Base-by-base conservation (phyloP, 2,329 filamentous ascomycete species). In the Aspergillus brunneoviolaceus region DNA sequence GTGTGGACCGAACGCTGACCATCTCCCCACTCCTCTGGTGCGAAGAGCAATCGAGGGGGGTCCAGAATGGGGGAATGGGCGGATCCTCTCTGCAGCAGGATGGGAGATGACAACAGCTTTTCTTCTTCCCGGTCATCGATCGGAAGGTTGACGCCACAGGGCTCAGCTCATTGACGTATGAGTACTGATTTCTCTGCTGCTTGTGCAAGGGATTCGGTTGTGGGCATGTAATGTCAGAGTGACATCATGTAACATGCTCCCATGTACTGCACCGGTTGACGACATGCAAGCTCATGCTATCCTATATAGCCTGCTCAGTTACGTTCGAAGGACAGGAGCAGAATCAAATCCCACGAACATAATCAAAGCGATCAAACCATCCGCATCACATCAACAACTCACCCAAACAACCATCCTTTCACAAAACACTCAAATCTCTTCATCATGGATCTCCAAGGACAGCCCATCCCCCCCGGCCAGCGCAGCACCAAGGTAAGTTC, bases 371-470 rank as follows among this genome's bases (percentile, higher is more conserved):
- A 54, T 29, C 31, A 57, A 51, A 29, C 27, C 27, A 29, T 10
- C 51, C 33, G 33, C 33, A 35, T 35, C 33, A 27, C 54, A 57
- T 12, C 31, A 12, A 10, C 27, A 16, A 51, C 58, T 23, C 45
- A 49, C 16, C 31, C 23, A 33, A 21, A 21, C 21, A 56, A 56
- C 11, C 2, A 14, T 10, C 16, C 3, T 19, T 35, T 27, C 31
- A 25, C 31, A n/a, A 49, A 50, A 12, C 48, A 57, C 23, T 57
- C 7, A 9, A 29, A 58, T 52, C 47, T 31, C n/a, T 60, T 58
- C 58, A 73, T 51, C 53, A 78, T 78, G 76, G 74, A 77, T 72
- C 68, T 77, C 49, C 76, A 77, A 71, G 76, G 76, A 63, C 72
- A 65, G 39, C 76, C 74, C 50, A 68, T 76, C 49, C 66, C 70